Conservation (phyloP, 306 rosid genomes). For the Quercus mongolica region DNA sequence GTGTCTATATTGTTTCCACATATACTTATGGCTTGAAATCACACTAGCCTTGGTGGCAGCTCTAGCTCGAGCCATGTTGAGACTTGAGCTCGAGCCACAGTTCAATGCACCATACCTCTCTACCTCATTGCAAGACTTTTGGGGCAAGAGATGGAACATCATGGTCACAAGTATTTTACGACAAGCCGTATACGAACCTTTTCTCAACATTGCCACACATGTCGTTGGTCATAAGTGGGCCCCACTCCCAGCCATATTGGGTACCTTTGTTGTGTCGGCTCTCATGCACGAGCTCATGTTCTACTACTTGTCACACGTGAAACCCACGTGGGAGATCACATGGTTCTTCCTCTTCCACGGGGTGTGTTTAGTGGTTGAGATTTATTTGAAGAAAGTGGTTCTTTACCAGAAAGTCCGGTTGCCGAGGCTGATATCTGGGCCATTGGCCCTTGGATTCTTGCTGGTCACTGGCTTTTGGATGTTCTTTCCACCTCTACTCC, state of each 20-base stretch:
- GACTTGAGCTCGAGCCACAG: conserved; percentile 40
- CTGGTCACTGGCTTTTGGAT: conserved; percentile 23
- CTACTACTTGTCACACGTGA: conserved; percentile 30
- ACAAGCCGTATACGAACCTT: conserved; percentile 36
- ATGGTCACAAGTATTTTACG: conserved; percentile 35
- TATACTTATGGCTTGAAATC: conserved; percentile 27
- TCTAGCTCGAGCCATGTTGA: conserved; percentile 10
- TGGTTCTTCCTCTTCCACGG: conserved; percentile 41
- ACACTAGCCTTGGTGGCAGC: conserved; percentile 24
- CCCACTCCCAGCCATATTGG: conserved; percentile 20
- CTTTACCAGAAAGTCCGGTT: background rate
- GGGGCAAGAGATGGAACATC: conserved; percentile 46
- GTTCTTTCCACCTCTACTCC: conserved; percentile 24
- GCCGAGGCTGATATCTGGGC: conserved; percentile 18
- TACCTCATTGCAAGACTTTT: conserved; percentile 39
- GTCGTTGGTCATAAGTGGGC: conserved; percentile 19
- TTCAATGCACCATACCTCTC: conserved; percentile 40
- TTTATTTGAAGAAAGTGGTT: conserved; percentile 17
- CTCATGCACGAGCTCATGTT: conserved; percentile 47
- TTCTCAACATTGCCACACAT: background rate
- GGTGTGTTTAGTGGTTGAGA: conserved; percentile 24
- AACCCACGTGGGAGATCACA: conserved; percentile 45
- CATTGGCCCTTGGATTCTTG: conserved; percentile 20
- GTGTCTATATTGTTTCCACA: conserved; percentile 27
- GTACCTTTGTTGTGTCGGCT: conserved; percentile 31